Evolutionary conservation across 768 basidiomycete species (phyloP).

Genomic region (Suillus subalutaceus): DNA sequence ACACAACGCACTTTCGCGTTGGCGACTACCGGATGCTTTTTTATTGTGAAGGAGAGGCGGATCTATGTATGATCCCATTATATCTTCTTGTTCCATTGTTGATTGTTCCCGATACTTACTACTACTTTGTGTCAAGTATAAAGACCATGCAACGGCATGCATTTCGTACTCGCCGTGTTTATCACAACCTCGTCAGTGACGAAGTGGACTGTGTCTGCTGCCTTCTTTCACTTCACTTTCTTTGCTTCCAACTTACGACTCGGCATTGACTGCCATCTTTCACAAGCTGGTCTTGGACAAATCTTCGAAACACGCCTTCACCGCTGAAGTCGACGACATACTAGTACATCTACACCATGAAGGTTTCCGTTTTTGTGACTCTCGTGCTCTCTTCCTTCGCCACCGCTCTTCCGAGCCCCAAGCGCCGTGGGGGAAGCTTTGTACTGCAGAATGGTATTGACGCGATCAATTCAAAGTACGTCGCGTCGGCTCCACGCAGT

Average conservation of each 20-base stretch:
- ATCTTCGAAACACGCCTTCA: conserved; percentile 5
- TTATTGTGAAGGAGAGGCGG: conserved; percentile 18
- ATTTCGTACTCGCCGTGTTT: neutral
- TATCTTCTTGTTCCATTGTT: conserved; percentile 14
- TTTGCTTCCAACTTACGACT: conserved; percentile 14
- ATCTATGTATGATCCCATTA: conserved; percentile 11
- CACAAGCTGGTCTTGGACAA: conserved; percentile 13
- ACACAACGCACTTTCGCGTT: neutral
- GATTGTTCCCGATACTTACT: conserved; percentile 16
- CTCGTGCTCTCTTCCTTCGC: conserved; percentile 29
- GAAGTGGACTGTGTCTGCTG: conserved; percentile 28
- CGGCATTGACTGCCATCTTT: conserved; percentile 29
- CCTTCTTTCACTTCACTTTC: conserved; percentile 20
- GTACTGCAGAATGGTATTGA: conserved; percentile 43
- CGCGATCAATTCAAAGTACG: conserved; percentile 45
- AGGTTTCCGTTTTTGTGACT: conserved; percentile 41
- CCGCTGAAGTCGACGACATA: neutral
- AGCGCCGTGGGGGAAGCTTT: conserved; percentile 32
- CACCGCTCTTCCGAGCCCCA: conserved; percentile 40
- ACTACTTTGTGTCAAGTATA: conserved; percentile 19
- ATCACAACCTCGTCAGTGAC: conserved; percentile 6
- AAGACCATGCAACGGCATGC: conserved; percentile 11
- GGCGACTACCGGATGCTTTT: neutral
- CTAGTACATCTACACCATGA: conserved; percentile 33
- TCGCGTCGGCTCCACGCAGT: neutral